Conservation (phyloP, 306 rosid genomes). For the Rosa chinensis region DNA sequence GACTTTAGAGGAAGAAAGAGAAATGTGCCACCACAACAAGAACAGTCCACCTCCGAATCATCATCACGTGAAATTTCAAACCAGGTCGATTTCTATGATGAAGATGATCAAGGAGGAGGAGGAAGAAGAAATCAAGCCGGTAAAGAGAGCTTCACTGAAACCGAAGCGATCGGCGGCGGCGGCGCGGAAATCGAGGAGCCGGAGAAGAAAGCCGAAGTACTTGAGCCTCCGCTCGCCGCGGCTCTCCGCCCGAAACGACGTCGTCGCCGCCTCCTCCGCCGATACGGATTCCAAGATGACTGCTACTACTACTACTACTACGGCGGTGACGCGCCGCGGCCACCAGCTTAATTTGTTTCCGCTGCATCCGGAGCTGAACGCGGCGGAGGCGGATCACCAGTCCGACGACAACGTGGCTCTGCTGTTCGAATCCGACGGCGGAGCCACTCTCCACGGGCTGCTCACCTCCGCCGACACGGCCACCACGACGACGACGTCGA, state of each 20-base stretch:
- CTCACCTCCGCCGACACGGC: conserved; percentile 35
- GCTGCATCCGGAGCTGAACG: conserved; percentile 43
- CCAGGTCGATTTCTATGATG: conserved; percentile 12
- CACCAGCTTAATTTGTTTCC: conserved; percentile 56
- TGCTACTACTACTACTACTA: too few relatives aligned
- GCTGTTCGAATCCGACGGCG: conserved; percentile 56
- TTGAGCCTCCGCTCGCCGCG: conserved; percentile 49
- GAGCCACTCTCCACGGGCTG: conserved; percentile 52
- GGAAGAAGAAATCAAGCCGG: background rate
- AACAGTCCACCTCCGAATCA: conserved; percentile 25
- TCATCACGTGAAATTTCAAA: background rate
- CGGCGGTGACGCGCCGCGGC: background rate
- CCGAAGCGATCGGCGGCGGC: background rate
- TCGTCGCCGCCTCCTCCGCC: background rate
- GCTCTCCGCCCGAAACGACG: conserved; percentile 1
- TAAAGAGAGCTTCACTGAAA: background rate
- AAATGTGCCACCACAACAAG: conserved; percentile 53
- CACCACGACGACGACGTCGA: conserved; percentile 17
- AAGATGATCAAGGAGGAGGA: background rate
- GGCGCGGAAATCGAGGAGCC: conserved; percentile 42
- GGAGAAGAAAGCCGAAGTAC: conserved; percentile 65
- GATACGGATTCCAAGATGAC: background rate
- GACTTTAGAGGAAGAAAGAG: background rate
- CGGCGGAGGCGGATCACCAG: background rate
- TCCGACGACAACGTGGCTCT: conserved; percentile 67